These are phyloP conservation scores for Schwanniomyces vanrijiae DNA, from an alignment of 805 yeast species.

Conservation along the genomic window DNA sequence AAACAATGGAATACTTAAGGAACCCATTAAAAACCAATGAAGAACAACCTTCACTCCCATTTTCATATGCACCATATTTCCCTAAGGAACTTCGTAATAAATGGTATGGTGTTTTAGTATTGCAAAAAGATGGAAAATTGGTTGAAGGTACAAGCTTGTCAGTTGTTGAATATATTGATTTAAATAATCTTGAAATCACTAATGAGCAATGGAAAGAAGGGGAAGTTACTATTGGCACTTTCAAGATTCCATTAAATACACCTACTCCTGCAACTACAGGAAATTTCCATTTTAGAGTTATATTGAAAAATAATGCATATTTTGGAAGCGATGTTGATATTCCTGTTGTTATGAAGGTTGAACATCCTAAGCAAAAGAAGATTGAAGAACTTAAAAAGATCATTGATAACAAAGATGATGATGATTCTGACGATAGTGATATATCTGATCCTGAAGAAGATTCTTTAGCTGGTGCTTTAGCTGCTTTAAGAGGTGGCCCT, in stretches of 20 bases:
- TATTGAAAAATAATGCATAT: slow-evolving; percentile 71
- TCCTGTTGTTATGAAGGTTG: slow-evolving; percentile 70
- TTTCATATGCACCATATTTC: slow-evolving; percentile 71
- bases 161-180: slow-evolving; percentile 49
- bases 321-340: slow-evolving; percentile 80
- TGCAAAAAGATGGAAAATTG: slow-evolving; percentile 78
- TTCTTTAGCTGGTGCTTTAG: slow-evolving; percentile 72
- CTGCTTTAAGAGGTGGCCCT: slow-evolving; percentile 62
- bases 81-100: slow-evolving; percentile 51
- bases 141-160: slow-evolving; percentile 62
- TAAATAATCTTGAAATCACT: slow-evolving; percentile 53
- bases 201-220: slow-evolving; percentile 53
- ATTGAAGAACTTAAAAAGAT: slow-evolving; percentile 7
- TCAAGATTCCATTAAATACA: slow-evolving; percentile 68
- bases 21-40: slow-evolving; percentile 69
- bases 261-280: slow-evolving; percentile 81
- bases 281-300: slow-evolving; percentile 63
- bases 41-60: slow-evolving; percentile 68
- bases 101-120: slow-evolving; percentile 70
- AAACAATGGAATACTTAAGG: slow-evolving; percentile 62
- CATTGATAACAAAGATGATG: slow-evolving; percentile 30
- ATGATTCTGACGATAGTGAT: slow-evolving; percentile 44
- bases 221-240: slow-evolving; percentile 58
- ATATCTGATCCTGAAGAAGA: slow-evolving; percentile 76
- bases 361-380: slow-evolving; percentile 29